These are phyloP conservation scores for Agaricus subrufescens DNA, from an alignment of 768 basidiomycete genomes.

Conservation along the genomic window DNA sequence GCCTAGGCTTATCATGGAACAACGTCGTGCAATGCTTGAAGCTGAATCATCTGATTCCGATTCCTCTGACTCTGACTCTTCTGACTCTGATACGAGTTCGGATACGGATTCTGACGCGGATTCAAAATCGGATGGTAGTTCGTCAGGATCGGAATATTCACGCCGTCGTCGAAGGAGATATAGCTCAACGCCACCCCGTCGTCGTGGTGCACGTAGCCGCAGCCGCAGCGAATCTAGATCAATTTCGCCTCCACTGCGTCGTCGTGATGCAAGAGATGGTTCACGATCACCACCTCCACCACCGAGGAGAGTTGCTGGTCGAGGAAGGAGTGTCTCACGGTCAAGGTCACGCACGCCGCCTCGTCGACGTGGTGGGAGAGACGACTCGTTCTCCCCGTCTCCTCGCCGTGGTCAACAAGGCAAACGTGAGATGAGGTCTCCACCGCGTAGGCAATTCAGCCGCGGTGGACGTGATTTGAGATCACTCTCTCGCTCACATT, in stretches of 20 bases:
- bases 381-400: constrained; percentile 7
- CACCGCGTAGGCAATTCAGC: not conserved
- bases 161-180: constrained; percentile 20
- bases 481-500: not conserved
- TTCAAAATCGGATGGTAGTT: constrained; percentile 13
- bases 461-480: not conserved
- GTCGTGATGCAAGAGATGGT: constrained; percentile 14
- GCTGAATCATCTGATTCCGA: constrained; percentile 50
- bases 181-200: constrained; percentile 19
- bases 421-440: constrained; percentile 12
- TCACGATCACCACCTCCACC: constrained; percentile 22
- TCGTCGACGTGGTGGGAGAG: constrained; percentile 15
- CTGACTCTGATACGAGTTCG: constrained; percentile 12
- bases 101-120: constrained; percentile 6
- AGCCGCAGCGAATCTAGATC: constrained; percentile 4
- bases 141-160: constrained; percentile 5
- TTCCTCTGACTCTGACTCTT: constrained; percentile 26
- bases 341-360: constrained; percentile 15
- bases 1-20: constrained; percentile 89
- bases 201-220: not conserved
- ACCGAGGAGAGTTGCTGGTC: constrained; percentile 12
- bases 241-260: constrained; percentile 17
- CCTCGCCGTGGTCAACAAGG: constrained; percentile 5
- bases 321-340: constrained; percentile 16
- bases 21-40: constrained; percentile 83